Base-by-base conservation (phyloP, 345 rosid genomes). In the Leavenworthia alabamica region DNA sequence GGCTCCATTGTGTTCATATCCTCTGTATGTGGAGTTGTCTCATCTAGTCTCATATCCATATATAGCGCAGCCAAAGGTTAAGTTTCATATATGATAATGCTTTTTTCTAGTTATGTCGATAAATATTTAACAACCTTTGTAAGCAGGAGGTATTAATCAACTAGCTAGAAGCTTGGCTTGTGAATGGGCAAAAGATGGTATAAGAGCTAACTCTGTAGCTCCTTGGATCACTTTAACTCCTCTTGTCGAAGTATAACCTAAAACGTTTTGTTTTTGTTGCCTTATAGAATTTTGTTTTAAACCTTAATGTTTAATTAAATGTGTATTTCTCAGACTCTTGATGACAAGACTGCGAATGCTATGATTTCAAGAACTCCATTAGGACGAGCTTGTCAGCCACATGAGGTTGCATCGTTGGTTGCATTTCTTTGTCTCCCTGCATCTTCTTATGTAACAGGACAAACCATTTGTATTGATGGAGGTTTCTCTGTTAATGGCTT, bases 371-470 rank as follows among this genome's bases (percentile, higher is more conserved):
- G 62, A 42, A 68, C 48, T 0, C 73, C 73, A 40, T 13, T 68
- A 33, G 39, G 73, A 0, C 62, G 73, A 3, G 53, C 47, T 0
- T 55, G 67, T 42, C 67, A 69, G 50, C 60, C 60, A 19, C 14
- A 19, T 6, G 62, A 69, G 40, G 68, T 69, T 15, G 52, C 67
- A 1, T 43, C 67, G 3, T 13, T 67, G 41, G 89, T 81, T 35
- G 82, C 87, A 9, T 85, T 83, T 72, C 83, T 88, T 11, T 85
- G 89, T 56, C 60, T 85, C 53, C 91, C 91, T 29, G 87, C 86
- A 53, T 79, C 90, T 29, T 82, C 88, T 24, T 82, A 81, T 76
- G 73, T 87, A n/a, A 84, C 90, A 74, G 73, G 73, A 24, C 67
- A 68, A 45, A 60, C 67, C 24, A 68, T 60, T 43, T 51, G 55